Percentiles rank a stretch among this genome's conserved stretches.
Evolutionary conservation across 768 basidiomycete species (phyloP).

Genomic region (Pluteus cervinus): DNA sequence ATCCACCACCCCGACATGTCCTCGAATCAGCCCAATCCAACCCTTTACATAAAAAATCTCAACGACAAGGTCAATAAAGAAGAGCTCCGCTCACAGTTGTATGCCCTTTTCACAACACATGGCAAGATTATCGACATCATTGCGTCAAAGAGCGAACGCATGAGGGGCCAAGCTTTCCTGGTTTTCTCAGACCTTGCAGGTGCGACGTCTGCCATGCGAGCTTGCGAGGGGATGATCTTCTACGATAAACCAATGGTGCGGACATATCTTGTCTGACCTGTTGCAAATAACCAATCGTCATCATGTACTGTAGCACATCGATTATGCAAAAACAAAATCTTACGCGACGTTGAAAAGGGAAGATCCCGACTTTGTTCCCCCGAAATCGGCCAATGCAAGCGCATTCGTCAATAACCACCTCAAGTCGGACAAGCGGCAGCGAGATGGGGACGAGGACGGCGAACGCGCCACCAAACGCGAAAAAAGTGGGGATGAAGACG

Average conservation of each 20-base stretch:
- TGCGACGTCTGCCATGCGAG: conserved; percentile 89
- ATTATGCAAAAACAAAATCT: conserved; percentile 86
- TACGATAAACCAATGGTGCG: conserved; percentile 90
- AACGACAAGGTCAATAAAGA: conserved; percentile 91
- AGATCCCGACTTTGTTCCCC: conserved; percentile 77
- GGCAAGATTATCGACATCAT: conserved; percentile 92
- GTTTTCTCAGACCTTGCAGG: conserved; percentile 89
- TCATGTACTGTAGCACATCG: conserved; percentile 72
- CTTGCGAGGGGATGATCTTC: conserved; percentile 88
- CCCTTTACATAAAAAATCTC: conserved; percentile 90
- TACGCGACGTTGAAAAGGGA: conserved; percentile 75
- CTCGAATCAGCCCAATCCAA: conserved; percentile 72
- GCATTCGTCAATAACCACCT: conserved; percentile 28
- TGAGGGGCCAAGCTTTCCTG: conserved; percentile 94
- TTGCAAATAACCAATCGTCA: conserved; percentile 5
- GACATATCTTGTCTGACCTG: conserved; percentile 6
- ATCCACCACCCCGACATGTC: conserved; percentile 27
- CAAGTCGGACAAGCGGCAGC: conserved; percentile 58
- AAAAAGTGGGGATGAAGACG: conserved; percentile 66
- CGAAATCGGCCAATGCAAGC: conserved; percentile 58
- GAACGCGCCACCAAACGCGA: conserved; percentile 62
- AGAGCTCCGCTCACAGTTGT: conserved; percentile 78
- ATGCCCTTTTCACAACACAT: conserved; percentile 87
- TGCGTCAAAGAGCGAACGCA: conserved; percentile 78
- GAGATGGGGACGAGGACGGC: conserved; percentile 55